Percentiles rank a stretch among this genome's conserved stretches.
phyloP scores from a whole-genome alignment of 1,284 basidiomycete species.

The Irpex lacteus region DNA sequence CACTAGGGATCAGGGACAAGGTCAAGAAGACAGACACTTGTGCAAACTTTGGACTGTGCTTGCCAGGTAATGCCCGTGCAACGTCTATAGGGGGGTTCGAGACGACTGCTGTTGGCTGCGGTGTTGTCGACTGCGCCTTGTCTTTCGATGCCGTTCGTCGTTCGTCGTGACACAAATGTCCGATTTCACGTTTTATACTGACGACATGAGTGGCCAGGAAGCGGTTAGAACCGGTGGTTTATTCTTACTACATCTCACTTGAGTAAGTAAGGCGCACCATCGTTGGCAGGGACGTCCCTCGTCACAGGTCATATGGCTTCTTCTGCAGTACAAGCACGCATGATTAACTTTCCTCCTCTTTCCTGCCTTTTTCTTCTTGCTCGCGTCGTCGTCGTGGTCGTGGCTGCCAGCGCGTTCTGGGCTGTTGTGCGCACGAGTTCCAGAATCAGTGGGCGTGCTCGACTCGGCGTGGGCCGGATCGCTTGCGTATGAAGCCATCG shows the following conservation, averaged over 20 bases:
- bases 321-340: slow-evolving; percentile 90
- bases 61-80: slow-evolving; percentile 25
- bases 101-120: slow-evolving; percentile 28
- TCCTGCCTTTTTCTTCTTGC: slow-evolving; percentile 32
- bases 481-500: slow-evolving; percentile 29
- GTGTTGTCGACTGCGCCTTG: slow-evolving; percentile 31
- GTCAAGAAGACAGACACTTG: slow-evolving; percentile 15
- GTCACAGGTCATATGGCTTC: slow-evolving; percentile 94
- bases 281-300: slow-evolving; percentile 86
- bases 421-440: slow-evolving; percentile 17
- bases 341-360: slow-evolving; percentile 84
- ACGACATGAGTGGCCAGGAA: background rate
- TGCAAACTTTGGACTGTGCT: slow-evolving; percentile 17
- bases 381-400: slow-evolving; percentile 20
- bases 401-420: slow-evolving; percentile 14
- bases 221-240: slow-evolving; percentile 9
- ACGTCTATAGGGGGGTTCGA: slow-evolving; percentile 27
- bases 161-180: slow-evolving; percentile 88
- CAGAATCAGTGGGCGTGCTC: slow-evolving; percentile 21
- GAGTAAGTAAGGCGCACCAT: slow-evolving; percentile 56
- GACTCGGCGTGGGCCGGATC: slow-evolving; percentile 32
- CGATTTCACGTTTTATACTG: slow-evolving; percentile 90
- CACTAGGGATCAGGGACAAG: slow-evolving; percentile 12
- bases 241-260: background rate
- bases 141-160: slow-evolving; percentile 52